Conservation (phyloP, 164 flowering plant genomes). For the Magnolia changhungtana region DNA sequence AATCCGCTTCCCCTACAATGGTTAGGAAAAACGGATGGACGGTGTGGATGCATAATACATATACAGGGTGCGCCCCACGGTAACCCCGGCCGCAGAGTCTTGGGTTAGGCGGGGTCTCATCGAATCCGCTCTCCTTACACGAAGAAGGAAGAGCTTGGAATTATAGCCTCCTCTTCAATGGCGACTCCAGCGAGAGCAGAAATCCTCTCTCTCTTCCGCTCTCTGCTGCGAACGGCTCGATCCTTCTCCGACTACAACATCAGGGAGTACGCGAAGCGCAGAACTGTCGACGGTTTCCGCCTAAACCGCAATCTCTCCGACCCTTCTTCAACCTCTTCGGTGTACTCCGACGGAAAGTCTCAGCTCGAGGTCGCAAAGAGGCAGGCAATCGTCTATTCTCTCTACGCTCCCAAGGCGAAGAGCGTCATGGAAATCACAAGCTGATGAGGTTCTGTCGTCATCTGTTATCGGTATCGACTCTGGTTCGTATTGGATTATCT, state of each 20-base stretch:
- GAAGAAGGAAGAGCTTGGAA: too few relatives aligned
- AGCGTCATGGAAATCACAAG: slow-evolving; percentile 60
- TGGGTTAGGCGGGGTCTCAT: too few relatives aligned
- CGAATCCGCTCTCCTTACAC: too few relatives aligned
- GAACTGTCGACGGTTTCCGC: slow-evolving; percentile 67
- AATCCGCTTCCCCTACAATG: too few relatives aligned
- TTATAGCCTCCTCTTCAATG: slow-evolving; percentile 1
- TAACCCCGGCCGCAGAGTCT: too few relatives aligned
- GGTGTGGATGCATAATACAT: too few relatives aligned
- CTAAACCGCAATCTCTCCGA: slow-evolving; percentile 43
- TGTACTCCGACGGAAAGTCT: slow-evolving; percentile 47
- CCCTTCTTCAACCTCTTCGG: slow-evolving; percentile 39
- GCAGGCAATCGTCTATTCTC: slow-evolving; percentile 60
- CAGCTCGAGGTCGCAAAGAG: slow-evolving; percentile 66
- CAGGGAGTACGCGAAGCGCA: slow-evolving; percentile 68
- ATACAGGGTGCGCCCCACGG: too few relatives aligned
- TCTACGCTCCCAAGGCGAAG: slow-evolving; percentile 54
- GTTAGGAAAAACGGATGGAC: too few relatives aligned
- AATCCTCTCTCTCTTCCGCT: slow-evolving; percentile 19
- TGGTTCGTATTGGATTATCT: too few relatives aligned
- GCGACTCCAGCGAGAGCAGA: slow-evolving; percentile 18
- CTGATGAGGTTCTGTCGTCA: neutral
- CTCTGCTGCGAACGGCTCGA: slow-evolving; percentile 54
- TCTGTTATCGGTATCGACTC: too few relatives aligned
- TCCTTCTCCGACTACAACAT: slow-evolving; percentile 74